Base-by-base conservation (phyloP, 768 basidiomycete genomes). In the Rhizopogon sp. region DNA sequence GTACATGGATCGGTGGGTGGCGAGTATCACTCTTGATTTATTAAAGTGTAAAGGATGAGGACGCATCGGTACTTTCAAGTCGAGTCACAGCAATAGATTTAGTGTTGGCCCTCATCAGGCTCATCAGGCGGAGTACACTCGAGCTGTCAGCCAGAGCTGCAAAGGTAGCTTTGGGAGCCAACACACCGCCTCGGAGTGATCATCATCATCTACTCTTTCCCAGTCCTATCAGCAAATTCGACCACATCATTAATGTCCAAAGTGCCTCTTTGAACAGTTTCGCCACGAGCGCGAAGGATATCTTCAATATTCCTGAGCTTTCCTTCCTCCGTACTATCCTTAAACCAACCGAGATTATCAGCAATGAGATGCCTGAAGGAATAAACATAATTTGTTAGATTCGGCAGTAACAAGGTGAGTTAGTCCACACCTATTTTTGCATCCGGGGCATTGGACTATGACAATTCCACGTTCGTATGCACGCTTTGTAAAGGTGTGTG, bases 291-390 rank as follows among this genome's bases (percentile, higher is more conserved):
- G 35, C 74, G 76, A 56, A 97, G 70, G 13, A 98, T 69, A 56
- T 93, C 90, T 68, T 98, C 96, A 3, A 98, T 74, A 1, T 89
- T 97, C 53, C 76, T 80, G 25, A 88, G 69, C 56, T 81, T 84
- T 5, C 90, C 90, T 5, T 83, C 83, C 57, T 83, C 71, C 5
- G 88, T 93, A 56, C 74, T 79, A 29, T 93, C 90, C 62, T 90
- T 85, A 74, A 96, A 96, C 93, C 93, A 96, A 1, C 88, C 89
- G 11, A 96, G 71, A 62, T 96, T 86, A 65, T 96, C 93, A 4
- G 93, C 93, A 60, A 93, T 91, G 9, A 94, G 72, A 68, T 92
- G 89, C 31, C 89, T 91, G 57, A 22, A 29, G n/a, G 49, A 9
- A 29, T 37, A 53, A 17, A 29, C 22, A 42, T 11, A 25, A 25